A percentile compares a stretch with the other conserved stretches of the same genome.
Conservation (phyloP, 2,329 filamentous ascomycete genomes). For the Penicillium sp. region DNA sequence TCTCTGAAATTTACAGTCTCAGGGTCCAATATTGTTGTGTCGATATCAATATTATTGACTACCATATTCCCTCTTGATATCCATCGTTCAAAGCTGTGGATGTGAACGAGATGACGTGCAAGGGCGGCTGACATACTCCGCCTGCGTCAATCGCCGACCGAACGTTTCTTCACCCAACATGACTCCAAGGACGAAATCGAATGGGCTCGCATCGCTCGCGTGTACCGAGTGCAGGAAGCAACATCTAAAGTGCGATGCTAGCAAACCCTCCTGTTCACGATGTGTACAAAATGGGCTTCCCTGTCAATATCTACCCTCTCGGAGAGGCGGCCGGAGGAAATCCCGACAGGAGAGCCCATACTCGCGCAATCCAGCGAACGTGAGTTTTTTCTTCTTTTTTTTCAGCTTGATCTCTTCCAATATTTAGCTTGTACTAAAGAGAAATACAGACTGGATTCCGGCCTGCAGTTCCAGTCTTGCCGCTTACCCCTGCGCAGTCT, state of each 20-base stretch:
- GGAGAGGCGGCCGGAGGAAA: constrained; percentile 58
- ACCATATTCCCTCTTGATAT: no score
- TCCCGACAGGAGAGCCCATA: constrained; percentile 23
- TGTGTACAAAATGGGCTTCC: constrained; percentile 60
- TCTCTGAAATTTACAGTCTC: no score
- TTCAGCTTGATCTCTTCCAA: not conserved
- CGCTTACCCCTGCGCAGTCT: constrained; percentile 11
- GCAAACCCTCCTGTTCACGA: constrained; percentile 64
- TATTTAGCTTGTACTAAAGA: not conserved
- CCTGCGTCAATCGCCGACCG: constrained; percentile 1
- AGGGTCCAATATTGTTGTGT: no score
- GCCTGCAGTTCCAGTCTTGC: constrained; percentile 9
- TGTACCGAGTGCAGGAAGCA: constrained; percentile 54
- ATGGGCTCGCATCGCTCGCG: constrained; percentile 39
- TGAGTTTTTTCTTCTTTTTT: not conserved
- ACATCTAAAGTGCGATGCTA: constrained; percentile 74
- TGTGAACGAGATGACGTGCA: not conserved
- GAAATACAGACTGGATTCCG: constrained; percentile 7
- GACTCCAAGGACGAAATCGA: constrained; percentile 26
- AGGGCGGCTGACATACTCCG: not conserved
- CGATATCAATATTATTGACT: no score
- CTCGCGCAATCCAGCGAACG: constrained; percentile 4
- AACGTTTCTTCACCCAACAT: constrained; percentile 4
- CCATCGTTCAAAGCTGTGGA: no score
- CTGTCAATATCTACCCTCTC: constrained; percentile 72